Evolutionary conservation across 2,329 filamentous ascomycete species (phyloP).

Genomic region (Malbranchea cinnamomea): DNA sequence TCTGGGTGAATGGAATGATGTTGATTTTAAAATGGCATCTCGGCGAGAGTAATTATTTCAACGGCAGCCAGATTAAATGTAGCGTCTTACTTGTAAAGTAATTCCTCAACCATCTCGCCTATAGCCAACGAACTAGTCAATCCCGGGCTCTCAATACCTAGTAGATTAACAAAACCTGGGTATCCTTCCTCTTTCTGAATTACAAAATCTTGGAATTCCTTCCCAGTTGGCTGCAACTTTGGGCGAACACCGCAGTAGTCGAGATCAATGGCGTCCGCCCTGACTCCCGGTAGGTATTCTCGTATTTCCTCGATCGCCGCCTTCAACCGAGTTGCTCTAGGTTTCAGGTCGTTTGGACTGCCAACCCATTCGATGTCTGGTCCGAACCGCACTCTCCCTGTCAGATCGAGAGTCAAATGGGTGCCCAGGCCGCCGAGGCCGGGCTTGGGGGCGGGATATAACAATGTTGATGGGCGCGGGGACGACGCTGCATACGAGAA

Average conservation of each 20-base stretch:
- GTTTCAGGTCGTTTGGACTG: constrained; percentile 51
- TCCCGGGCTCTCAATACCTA: constrained; percentile 89
- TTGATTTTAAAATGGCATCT: no score
- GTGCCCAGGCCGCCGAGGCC: constrained; percentile 83
- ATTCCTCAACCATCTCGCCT: constrained; percentile 9
- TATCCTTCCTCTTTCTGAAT: constrained; percentile 64
- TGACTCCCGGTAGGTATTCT: constrained; percentile 61
- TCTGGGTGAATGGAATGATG: no score
- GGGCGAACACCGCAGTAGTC: constrained; percentile 90
- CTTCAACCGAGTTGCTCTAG: constrained; percentile 46
- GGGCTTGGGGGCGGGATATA: constrained; percentile 77
- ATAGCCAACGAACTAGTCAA: constrained; percentile 66
- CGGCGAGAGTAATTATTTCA: no score
- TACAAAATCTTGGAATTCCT: constrained; percentile 71
- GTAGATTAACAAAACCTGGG: constrained; percentile 69
- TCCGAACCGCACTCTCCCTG: constrained; percentile 73
- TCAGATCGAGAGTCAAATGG: constrained; percentile 81
- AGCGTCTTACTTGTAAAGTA: constrained; percentile 13
- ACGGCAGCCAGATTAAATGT: no score
- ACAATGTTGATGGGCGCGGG: constrained; percentile 54
- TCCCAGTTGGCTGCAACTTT: constrained; percentile 51
- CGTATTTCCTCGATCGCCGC: constrained; percentile 61
- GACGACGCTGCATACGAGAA: constrained; percentile 60
- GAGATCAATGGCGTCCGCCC: constrained; percentile 49
- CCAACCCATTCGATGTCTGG: constrained; percentile 92